Base-by-base conservation (phyloP, 2,329 filamentous ascomycete species). In the Aureobasidium sp. region DNA sequence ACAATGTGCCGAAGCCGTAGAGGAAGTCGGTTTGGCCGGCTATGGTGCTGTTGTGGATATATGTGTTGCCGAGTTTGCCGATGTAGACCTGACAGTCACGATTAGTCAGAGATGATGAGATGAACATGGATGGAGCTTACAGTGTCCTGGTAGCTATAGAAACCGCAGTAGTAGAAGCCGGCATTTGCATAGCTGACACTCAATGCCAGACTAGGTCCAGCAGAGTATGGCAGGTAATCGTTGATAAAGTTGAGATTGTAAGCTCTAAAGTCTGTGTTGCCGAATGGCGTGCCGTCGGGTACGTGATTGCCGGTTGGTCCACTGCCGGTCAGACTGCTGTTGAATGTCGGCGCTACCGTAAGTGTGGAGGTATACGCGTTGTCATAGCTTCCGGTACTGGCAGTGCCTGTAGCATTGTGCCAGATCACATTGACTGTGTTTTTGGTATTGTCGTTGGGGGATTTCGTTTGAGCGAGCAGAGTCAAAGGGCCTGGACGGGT, bases 231-330 rank as follows among this genome's bases (percentile, higher is more conserved):
- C 0, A 77, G 74, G 66, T 79, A 86, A 48, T 82, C 78, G 67
- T 89, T 89, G 22, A 80, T 76, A 65, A 88, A 84, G 68, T 89
- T 82, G 42, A 89, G 75, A 67, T 88, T 88, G 71, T 89, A 88
- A 0, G 80, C 83, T 9, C 85, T 77, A 70, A 89, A 88, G 69
- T 88, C 80, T 0, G 67, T 70, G 68, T 82, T 86, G 2, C 86
- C 86, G 64, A 87, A 87, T 0, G 85, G 84, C 0, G 86, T 88
- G 51, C 77, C 80, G 0, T 72, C 76, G 0, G 85, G 83, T 0
- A 89, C 84, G 0, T 83, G 72, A 67, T 80, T 85, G 0, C 86
- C 86, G 0, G 83, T 85, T 0, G 86, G 79, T 0, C 86, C 86
- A 4, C 79, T 75, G 5, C 86, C 86, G 0, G 85, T 87, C 25